phyloP scores from a whole-genome alignment of 2,329 filamentous ascomycete species.

The Epichloe elymi region DNA sequence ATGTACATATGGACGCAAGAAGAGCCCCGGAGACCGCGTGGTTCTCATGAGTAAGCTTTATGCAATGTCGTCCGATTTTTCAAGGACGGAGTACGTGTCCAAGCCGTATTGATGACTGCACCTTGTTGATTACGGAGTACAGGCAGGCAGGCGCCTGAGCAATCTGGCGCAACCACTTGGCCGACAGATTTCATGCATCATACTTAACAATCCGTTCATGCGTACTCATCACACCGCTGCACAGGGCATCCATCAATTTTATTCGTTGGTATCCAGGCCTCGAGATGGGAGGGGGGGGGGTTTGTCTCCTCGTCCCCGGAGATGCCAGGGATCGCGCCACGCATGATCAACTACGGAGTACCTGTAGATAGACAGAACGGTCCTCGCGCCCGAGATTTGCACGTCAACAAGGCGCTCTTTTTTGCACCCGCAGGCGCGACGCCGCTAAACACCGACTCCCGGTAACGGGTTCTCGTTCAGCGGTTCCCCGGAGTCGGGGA shows the following conservation, averaged over 20 bases:
- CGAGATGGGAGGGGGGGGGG: neutral
- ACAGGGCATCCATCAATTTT: neutral
- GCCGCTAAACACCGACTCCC: slow-evolving; percentile 1
- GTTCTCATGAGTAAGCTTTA: too few relatives aligned
- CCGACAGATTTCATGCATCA: too few relatives aligned
- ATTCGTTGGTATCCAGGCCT: neutral
- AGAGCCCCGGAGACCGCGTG: too few relatives aligned
- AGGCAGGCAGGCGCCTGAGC: neutral
- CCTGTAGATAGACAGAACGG: neutral
- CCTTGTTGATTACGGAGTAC: too few relatives aligned
- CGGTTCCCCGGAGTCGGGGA: neutral
- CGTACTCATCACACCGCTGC: neutral
- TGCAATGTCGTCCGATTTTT: too few relatives aligned
- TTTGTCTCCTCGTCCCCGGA: neutral
- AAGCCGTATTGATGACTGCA: too few relatives aligned
- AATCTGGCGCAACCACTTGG: neutral
- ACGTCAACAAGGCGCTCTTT: neutral
- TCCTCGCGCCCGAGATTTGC: neutral
- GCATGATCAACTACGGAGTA: neutral
- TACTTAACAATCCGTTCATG: neutral
- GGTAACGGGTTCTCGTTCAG: neutral
- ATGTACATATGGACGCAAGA: too few relatives aligned
- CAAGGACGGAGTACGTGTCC: neutral
- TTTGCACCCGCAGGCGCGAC: neutral
- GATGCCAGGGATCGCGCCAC: neutral